phyloP scores from a whole-genome alignment of 441 rosid species.

The Erodium moschatum region DNA sequence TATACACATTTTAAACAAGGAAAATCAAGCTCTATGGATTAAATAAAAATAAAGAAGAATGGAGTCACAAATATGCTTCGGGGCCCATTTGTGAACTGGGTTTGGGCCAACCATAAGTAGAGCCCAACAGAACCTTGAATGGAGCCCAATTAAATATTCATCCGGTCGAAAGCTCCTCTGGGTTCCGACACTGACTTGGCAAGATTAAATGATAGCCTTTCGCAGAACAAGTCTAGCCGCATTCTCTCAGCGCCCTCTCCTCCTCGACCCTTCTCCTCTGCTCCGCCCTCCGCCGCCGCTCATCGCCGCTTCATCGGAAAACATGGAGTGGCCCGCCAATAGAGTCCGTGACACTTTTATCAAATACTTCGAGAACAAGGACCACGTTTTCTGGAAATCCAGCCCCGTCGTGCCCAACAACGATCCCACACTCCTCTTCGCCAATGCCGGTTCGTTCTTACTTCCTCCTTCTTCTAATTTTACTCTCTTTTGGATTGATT shows the following conservation, averaged over 20 bases:
- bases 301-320: not conserved
- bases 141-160: no score
- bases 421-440: conserved; percentile 88
- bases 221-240: conserved; percentile 1
- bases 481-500: not conserved
- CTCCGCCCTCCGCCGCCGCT: not conserved
- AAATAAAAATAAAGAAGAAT: no score
- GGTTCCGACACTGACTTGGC: not conserved
- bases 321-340: conserved; percentile 61
- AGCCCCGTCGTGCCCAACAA: conserved; percentile 88
- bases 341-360: conserved; percentile 71
- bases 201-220: not conserved
- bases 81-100: no score
- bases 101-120: no score
- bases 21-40: no score
- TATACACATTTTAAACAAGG: no score
- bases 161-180: no score
- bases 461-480: not conserved
- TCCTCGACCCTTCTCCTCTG: not conserved
- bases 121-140: no score
- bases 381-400: conserved; percentile 69
- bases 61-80: no score
- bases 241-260: not conserved
- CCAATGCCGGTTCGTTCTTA: conserved; percentile 61
- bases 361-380: conserved; percentile 53